Conservation (phyloP, 1,284 basidiomycete species). For the Tetrapyrgos nigripes region DNA sequence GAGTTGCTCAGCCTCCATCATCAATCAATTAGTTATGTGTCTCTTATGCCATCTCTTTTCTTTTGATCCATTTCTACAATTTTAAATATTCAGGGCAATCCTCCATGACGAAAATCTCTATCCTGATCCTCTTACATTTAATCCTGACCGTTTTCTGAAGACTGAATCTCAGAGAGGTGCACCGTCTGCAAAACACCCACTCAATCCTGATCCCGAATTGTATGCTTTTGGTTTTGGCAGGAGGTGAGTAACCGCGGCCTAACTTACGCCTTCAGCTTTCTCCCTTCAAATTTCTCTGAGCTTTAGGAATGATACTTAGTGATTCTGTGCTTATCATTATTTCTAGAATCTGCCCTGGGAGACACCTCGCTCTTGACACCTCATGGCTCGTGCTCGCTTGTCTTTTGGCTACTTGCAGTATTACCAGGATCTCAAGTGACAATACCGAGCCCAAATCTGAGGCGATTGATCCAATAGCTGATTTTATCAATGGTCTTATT, state of each 20-base stretch:
- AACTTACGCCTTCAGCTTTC: no score
- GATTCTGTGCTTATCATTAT: neutral
- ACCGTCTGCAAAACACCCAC: neutral
- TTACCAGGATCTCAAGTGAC: neutral
- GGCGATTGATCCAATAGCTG: neutral
- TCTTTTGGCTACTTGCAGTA: neutral
- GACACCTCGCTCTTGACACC: neutral
- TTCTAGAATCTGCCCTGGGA: neutral
- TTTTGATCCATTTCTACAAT: no score
- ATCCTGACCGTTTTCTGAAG: neutral
- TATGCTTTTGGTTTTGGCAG: neutral
- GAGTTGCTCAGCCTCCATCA: no score
- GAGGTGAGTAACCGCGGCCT: neutral
- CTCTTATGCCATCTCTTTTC: no score
- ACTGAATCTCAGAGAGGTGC: conserved; percentile 1
- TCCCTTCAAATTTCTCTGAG: no score
- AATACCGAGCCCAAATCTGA: neutral
- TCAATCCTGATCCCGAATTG: neutral
- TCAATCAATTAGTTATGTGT: no score
- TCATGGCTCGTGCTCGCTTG: neutral
- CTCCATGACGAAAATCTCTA: neutral
- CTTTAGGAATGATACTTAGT: no score
- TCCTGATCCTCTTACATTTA: neutral
- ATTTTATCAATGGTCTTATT: neutral
- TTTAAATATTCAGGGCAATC: neutral